These are phyloP conservation scores for Penicillium capsulatum DNA, from an alignment of 2,329 filamentous ascomycete species.

Conservation along the genomic window DNA sequence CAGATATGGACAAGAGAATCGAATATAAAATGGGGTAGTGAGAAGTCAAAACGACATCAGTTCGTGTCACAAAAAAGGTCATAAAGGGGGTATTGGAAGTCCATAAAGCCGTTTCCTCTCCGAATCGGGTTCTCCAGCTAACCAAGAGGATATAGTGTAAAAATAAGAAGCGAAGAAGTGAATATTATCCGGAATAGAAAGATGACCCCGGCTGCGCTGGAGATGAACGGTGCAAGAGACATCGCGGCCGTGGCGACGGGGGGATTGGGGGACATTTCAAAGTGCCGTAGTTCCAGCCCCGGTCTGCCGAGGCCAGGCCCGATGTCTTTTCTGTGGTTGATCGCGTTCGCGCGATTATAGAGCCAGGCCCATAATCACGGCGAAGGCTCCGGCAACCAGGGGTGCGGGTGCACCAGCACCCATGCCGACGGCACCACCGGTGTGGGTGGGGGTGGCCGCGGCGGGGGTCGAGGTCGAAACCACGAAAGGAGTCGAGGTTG, in stretches of 20 bases:
- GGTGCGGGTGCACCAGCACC: constrained; percentile 29
- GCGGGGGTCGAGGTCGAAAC: constrained; percentile 11
- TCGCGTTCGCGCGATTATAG: constrained; percentile 25
- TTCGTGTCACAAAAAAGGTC: constrained; percentile 31
- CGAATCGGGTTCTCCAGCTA: constrained; percentile 20
- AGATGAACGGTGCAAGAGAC: constrained; percentile 18
- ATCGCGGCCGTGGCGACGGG: constrained; percentile 1
- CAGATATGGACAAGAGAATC: constrained; percentile 24
- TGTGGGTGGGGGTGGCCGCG: constrained; percentile 14
- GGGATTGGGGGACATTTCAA: too few species aligned
- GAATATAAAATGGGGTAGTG: constrained; percentile 13
- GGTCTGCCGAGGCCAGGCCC: background rate
- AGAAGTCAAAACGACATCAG: constrained; percentile 29
- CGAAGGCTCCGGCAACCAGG: constrained; percentile 37
- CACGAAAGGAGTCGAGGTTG: constrained; percentile 23
- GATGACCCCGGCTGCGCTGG: constrained; percentile 20
- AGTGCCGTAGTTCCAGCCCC: background rate
- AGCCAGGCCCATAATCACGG: constrained; percentile 33
- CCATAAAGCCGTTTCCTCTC: constrained; percentile 24
- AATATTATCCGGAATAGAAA: constrained; percentile 17
- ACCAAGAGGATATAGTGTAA: constrained; percentile 19
- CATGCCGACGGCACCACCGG: constrained; percentile 19
- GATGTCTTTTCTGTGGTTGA: constrained; percentile 2
- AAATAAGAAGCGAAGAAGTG: constrained; percentile 14
- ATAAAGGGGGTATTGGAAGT: constrained; percentile 32